A percentile compares a stretch with the other conserved stretches of the same genome.
Conservation (phyloP, 495 filamentous ascomycete species). For the Penicillium desertorum region DNA sequence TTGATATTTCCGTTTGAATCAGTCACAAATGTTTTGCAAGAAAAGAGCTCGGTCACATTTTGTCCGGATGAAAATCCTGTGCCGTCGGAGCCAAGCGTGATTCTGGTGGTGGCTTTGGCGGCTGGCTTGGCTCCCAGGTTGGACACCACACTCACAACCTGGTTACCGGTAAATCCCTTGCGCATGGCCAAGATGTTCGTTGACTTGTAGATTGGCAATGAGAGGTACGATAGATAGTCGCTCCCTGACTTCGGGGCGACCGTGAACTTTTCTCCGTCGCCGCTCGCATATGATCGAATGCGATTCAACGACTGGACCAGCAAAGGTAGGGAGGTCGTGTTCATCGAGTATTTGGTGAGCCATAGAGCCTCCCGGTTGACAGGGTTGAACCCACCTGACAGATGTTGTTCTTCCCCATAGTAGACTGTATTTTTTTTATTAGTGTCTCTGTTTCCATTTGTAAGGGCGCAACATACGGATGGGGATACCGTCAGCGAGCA, state of each 20-base stretch:
- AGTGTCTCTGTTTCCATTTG: conserved; percentile 2
- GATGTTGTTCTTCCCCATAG: conserved; percentile 67
- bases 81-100: conserved; percentile 18
- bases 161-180: conserved; percentile 23
- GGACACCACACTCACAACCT: conserved; percentile 24
- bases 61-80: conserved; percentile 18
- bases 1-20: conserved; percentile 19
- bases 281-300: conserved; percentile 18
- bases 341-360: conserved; percentile 60
- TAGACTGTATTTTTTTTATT: conserved; percentile 34
- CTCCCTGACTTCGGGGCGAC: conserved; percentile 13
- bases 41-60: conserved; percentile 21
- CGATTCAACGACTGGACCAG: conserved; percentile 20
- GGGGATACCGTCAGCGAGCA: conserved; percentile 61
- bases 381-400: conserved; percentile 55
- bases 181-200: conserved; percentile 20
- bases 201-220: conserved; percentile 19
- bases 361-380: conserved; percentile 69
- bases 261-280: conserved; percentile 17
- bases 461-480: conserved; percentile 30
- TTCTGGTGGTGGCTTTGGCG: conserved; percentile 10
- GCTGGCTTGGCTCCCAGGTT: conserved; percentile 20
- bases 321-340: conserved; percentile 39
- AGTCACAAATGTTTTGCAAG: conserved; percentile 15
- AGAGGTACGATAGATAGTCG: conserved; percentile 20